phyloP scores from a whole-genome alignment of 176 grass and related monocot species.

The Rhynchospora pubera region DNA sequence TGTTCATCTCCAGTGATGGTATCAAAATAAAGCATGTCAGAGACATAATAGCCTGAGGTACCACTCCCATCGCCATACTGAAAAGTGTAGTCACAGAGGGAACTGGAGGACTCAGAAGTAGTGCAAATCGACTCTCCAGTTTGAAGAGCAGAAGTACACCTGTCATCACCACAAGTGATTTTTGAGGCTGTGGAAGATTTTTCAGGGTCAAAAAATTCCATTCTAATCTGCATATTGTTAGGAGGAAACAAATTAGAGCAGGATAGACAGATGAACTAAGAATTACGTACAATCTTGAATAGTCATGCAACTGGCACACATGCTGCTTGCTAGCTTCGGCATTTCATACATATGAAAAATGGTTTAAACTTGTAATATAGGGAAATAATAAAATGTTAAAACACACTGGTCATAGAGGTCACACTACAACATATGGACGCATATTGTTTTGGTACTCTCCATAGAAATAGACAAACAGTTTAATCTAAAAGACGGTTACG shows the following conservation, averaged over 20 bases:
- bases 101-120: slow-evolving; percentile 27
- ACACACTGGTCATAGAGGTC: not conserved
- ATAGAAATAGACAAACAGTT: not conserved
- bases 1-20: slow-evolving; percentile 58
- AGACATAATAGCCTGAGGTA: slow-evolving; percentile 88
- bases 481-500: not conserved
- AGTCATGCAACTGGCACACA: not conserved
- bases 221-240: slow-evolving; percentile 41
- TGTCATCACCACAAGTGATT: slow-evolving; percentile 67
- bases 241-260: not conserved
- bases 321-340: not conserved
- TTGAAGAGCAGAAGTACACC: slow-evolving; percentile 62
- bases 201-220: slow-evolving; percentile 73
- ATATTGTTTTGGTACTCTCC: not conserved
- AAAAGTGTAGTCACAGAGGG: slow-evolving; percentile 71
- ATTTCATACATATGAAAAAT: not conserved
- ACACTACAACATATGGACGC: not conserved
- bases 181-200: slow-evolving; percentile 54
- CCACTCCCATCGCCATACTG: slow-evolving; percentile 94
- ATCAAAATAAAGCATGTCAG: slow-evolving; percentile 69
- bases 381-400: not conserved
- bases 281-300: not conserved
- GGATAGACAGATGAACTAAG: not conserved
- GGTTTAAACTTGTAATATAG: not conserved
- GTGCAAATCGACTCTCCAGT: slow-evolving; percentile 75